Evolutionary conservation across 345 rosid species (phyloP), one percentile per base, ranked within the genome.

Genomic region (Aurinia saxatilis): DNA sequence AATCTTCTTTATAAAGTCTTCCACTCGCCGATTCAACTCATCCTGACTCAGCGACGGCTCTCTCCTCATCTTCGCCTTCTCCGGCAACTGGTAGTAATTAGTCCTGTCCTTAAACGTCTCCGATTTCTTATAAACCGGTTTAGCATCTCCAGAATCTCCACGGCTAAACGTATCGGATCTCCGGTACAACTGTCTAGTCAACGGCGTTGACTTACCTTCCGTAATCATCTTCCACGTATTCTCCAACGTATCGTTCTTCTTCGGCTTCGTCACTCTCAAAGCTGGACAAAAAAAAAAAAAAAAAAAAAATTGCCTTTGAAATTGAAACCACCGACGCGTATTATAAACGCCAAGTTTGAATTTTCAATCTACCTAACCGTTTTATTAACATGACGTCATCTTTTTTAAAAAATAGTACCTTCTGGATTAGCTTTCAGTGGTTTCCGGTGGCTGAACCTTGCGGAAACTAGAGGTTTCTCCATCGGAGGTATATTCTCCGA

Each of bases 161-260:
- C 72, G 73, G 5, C 41, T 14, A 21, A 54, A 66, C 17, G 84
- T 74, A 27, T 85, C 91, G 35, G 80, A 81, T 47, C 82, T 90
- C 81, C 84, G 72, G 71, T 57, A 72, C 74, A 78, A 53, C 65
- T 78, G 92, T 76, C 76, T 78, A 17, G 82, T 75, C 61, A 87
- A 75, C 69, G 92, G 85, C 64, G 83, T 82, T 5, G 83, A 65
- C 15, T 81, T 74, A 2, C 87, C 92, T 55, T 81, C 97, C 39
- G 90, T 83, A 71, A 90, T 90, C 83, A 63, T 73, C 73, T 82
- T 87, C 95, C 97, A 87, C 12, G 92, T 87, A 73, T 67, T 83
- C 80, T 90, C 95, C 18, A 90, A 37, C 54, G 95, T 87, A 23
- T 90, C 95, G 19, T 82, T 78, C 44, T 79, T 73, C 57, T 75